phyloP scores from a whole-genome alignment of 106 monocot species.

The Cymbidium sinense region DNA sequence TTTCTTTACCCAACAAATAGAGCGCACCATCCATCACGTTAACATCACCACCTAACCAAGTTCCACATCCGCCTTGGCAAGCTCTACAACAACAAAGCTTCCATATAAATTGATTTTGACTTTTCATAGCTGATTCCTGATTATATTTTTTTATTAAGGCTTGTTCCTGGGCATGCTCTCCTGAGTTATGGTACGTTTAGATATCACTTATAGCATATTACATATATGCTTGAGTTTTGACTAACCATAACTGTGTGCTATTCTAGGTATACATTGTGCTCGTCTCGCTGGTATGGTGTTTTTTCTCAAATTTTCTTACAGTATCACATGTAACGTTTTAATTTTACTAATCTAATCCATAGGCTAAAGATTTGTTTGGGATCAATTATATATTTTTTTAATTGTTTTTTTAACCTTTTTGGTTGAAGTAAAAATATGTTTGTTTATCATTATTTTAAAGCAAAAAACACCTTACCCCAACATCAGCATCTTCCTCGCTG shows the following conservation, averaged over 20 bases:
- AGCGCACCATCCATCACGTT: background rate
- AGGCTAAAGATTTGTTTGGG: too few species aligned
- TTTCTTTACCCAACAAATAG: background rate
- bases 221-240: background rate
- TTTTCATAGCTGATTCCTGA: conserved; percentile 6
- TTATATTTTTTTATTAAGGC: conserved; percentile 36
- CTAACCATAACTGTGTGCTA: conserved; percentile 13
- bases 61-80: too few species aligned
- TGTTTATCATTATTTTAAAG: too few species aligned
- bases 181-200: conserved; percentile 69
- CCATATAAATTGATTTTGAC: background rate
- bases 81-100: too few species aligned
- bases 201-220: background rate
- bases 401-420: too few species aligned
- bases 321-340: background rate
- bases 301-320: background rate
- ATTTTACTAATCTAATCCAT: background rate
- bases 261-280: conserved; percentile 90
- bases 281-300: conserved; percentile 72
- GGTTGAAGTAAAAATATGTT: too few species aligned
- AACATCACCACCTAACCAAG: too few species aligned
- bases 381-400: background rate
- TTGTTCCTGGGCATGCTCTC: conserved; percentile 76
- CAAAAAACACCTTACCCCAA: too few species aligned
- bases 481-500: too few species aligned